Conservation (phyloP, 2,329 filamentous ascomycete genomes). For the Hypoxylon sp. region DNA sequence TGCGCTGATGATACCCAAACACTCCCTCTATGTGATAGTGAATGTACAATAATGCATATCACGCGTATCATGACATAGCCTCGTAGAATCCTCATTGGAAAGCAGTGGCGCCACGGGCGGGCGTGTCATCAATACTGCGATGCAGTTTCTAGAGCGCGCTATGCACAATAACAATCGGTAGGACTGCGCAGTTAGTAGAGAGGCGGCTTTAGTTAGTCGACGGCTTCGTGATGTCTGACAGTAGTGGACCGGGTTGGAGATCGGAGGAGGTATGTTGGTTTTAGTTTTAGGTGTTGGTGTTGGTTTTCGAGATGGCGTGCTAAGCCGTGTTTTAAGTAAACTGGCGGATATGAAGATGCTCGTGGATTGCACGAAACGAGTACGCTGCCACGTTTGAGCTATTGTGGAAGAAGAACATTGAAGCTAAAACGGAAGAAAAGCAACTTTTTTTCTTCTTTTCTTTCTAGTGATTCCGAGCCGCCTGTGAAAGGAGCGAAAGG, state of each 20-base stretch:
- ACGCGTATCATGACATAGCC: constrained; percentile 25
- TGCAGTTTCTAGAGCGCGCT: constrained; percentile 26
- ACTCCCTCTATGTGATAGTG: constrained; percentile 12
- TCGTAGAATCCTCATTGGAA: constrained; percentile 27
- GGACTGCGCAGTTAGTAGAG: constrained; percentile 13
- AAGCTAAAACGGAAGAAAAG: constrained; percentile 33
- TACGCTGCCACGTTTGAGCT: constrained; percentile 19
- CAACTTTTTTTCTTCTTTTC: background rate
- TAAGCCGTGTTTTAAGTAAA: constrained; percentile 21
- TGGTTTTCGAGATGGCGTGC: constrained; percentile 4
- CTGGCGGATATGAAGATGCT: constrained; percentile 37
- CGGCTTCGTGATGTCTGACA: constrained; percentile 14
- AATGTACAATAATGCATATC: constrained; percentile 26
- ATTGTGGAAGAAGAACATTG: constrained; percentile 3
- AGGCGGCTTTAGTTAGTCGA: constrained; percentile 13
- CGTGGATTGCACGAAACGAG: constrained; percentile 21
- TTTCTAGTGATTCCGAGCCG: constrained; percentile 28
- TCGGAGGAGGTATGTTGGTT: constrained; percentile 9
- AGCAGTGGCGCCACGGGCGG: constrained; percentile 22
- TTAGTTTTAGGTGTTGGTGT: background rate
- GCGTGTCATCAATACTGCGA: constrained; percentile 29
- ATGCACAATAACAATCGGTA: constrained; percentile 4
- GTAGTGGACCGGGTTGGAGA: background rate
- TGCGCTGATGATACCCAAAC: constrained; percentile 38
- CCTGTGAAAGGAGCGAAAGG: constrained; percentile 22